Conservation (phyloP, 2,329 filamentous ascomycete genomes). For the Pyrenophora seminiperda region DNA sequence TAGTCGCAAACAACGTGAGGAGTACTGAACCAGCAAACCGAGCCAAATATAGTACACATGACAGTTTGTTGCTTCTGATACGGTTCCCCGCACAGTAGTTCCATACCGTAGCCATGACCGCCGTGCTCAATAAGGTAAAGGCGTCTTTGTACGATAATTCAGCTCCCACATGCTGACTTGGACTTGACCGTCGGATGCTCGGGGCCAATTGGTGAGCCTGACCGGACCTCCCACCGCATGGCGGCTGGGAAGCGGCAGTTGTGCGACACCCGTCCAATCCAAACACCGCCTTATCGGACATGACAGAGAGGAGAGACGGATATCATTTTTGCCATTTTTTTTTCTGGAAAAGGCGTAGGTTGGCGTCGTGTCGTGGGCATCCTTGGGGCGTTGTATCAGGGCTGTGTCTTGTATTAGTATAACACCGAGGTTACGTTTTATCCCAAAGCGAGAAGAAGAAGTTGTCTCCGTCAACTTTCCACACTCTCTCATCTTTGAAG, state of each 20-base stretch:
- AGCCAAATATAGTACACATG: slow-evolving; percentile 2
- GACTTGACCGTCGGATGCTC: not conserved
- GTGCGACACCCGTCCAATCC: not conserved
- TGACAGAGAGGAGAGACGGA: slow-evolving; percentile 16
- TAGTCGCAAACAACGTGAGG: not conserved
- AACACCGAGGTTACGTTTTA: not conserved
- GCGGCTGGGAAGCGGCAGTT: not conserved
- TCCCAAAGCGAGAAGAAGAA: not conserved
- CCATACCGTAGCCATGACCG: not conserved
- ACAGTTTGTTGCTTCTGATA: slow-evolving; percentile 1
- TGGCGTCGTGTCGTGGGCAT: slow-evolving; percentile 5
- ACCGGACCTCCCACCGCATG: not conserved
- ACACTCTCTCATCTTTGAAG: not conserved
- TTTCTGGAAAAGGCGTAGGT: not conserved
- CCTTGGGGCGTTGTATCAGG: slow-evolving; percentile 14
- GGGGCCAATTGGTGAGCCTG: not conserved
- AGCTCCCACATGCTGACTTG: not conserved
- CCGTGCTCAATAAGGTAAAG: not conserved
- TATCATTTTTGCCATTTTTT: not conserved
- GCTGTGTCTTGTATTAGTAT: not conserved
- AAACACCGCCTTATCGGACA: slow-evolving; percentile 5
- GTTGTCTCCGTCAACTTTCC: too few relatives aligned
- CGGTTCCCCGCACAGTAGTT: slow-evolving; percentile 19
- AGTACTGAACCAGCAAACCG: slow-evolving; percentile 4
- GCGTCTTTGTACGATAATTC: not conserved